Evolutionary conservation across 2,329 filamentous ascomycete species (phyloP).

Genomic region (Verruconis gallopava): DNA sequence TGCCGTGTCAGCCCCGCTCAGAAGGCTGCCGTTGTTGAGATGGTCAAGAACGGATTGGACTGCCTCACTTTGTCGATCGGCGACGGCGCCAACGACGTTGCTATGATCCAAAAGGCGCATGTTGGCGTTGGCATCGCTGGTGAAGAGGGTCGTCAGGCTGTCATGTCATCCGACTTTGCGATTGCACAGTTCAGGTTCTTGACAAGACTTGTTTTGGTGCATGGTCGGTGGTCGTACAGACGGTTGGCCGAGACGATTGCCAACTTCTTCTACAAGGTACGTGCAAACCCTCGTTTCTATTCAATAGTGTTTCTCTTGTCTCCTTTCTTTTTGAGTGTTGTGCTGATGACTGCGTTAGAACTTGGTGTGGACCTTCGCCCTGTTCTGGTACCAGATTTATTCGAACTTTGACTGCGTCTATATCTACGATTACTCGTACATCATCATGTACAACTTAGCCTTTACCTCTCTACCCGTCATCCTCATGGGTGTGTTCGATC

Average conservation of each 20-base stretch:
- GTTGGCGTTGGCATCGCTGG: constrained; percentile 94
- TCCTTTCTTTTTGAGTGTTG: no score
- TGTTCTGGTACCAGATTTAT: constrained; percentile 97
- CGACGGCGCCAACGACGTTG: constrained; percentile 89
- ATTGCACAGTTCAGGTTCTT: constrained; percentile 90
- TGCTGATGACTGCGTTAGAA: no score
- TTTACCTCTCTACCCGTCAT: constrained; percentile 94
- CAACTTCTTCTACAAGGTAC: constrained; percentile 97
- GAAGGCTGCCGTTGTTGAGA: constrained; percentile 89
- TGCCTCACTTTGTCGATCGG: constrained; percentile 93
- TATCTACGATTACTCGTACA: constrained; percentile 95
- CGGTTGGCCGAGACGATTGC: constrained; percentile 84
- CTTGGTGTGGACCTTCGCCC: constrained; percentile 89
- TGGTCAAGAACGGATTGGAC: constrained; percentile 90
- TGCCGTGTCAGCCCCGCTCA: constrained; percentile 95
- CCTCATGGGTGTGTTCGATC: constrained; percentile 91
- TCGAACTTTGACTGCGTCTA: constrained; percentile 95
- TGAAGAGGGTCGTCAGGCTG: constrained; percentile 81
- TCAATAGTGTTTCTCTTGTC: constrained; percentile 17
- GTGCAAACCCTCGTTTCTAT: constrained; percentile 10
- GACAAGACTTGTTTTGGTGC: constrained; percentile 72
- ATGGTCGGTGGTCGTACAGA: constrained; percentile 93
- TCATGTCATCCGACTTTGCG: constrained; percentile 93
- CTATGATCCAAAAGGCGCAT: constrained; percentile 95
- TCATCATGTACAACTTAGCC: constrained; percentile 88